Conservation (phyloP, 2,329 filamentous ascomycete genomes). For the Sarocladiaceae sp. region DNA sequence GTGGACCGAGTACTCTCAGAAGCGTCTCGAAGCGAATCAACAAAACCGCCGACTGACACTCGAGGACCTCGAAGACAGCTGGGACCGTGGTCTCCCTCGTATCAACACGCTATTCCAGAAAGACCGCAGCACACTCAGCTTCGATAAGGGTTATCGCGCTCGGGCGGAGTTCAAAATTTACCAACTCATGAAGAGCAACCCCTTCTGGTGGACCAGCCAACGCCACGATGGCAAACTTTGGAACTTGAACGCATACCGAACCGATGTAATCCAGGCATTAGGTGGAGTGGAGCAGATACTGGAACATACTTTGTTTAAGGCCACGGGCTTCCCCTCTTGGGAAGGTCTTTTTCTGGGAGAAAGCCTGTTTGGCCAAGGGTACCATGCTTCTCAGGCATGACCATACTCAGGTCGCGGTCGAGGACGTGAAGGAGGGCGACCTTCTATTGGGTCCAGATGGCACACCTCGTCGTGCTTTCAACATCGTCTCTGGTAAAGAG, state of each 20-base stretch:
- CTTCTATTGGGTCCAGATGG: conserved; percentile 45
- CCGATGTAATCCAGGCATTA: conserved; percentile 92
- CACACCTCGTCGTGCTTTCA: conserved; percentile 41
- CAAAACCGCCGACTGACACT: conserved; percentile 93
- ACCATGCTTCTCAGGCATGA: conserved; percentile 41
- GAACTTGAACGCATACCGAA: conserved; percentile 94
- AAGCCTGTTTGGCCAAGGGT: conserved; percentile 43
- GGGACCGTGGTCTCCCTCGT: conserved; percentile 94
- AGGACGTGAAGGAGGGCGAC: conserved; percentile 45
- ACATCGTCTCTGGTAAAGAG: conserved; percentile 42
- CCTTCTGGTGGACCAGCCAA: conserved; percentile 99
- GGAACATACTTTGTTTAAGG: conserved; percentile 95
- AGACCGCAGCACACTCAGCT: conserved; percentile 91
- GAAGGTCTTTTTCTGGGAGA: conserved; percentile 93
- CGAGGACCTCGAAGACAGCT: conserved; percentile 95
- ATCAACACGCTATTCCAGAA: conserved; percentile 99
- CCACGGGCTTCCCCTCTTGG: conserved; percentile 95
- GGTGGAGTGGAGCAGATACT: conserved; percentile 97
- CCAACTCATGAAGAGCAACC: conserved; percentile 98
- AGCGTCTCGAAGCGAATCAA: conserved; percentile 92
- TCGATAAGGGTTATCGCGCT: conserved; percentile 96
- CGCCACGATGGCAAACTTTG: conserved; percentile 95
- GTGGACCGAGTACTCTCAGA: conserved; percentile 99
- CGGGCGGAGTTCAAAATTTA: conserved; percentile 98
- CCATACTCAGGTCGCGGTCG: conserved; percentile 37